Conservation (phyloP, 495 filamentous ascomycete species). For the Talaromyces wortmannii region DNA sequence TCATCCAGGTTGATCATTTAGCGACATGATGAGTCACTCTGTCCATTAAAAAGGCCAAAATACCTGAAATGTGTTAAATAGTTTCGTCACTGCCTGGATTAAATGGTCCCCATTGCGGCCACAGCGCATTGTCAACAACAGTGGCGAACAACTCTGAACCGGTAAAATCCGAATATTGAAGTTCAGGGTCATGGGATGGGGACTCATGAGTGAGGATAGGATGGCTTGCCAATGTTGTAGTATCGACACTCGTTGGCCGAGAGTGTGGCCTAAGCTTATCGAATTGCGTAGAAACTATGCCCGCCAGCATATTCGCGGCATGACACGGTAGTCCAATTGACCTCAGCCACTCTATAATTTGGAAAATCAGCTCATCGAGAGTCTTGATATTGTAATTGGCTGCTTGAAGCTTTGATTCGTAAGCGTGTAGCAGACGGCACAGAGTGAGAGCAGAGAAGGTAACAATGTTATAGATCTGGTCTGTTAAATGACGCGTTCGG, state of each 20-base stretch:
- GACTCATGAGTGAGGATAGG: background rate
- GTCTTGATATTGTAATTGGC: slow-evolving; percentile 17
- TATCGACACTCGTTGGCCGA: background rate
- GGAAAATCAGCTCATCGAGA: slow-evolving; percentile 24
- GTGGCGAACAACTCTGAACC: slow-evolving; percentile 3
- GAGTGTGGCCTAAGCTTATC: background rate
- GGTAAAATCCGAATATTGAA: background rate
- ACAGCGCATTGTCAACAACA: background rate
- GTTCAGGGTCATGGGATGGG: background rate
- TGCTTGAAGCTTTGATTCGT: slow-evolving; percentile 22
- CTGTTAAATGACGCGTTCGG: slow-evolving; percentile 35
- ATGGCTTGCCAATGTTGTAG: background rate
- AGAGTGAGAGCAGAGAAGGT: slow-evolving; percentile 37
- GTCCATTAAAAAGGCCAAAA: too few species aligned
- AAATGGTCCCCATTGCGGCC: slow-evolving; percentile 2
- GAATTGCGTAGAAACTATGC: slow-evolving; percentile 15
- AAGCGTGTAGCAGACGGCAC: slow-evolving; percentile 28
- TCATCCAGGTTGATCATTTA: too few species aligned
- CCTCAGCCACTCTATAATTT: slow-evolving; percentile 32
- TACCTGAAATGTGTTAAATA: too few species aligned
- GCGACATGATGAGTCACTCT: too few species aligned
- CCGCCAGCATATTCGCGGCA: slow-evolving; percentile 34
- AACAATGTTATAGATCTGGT: slow-evolving; percentile 45
- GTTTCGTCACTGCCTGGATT: background rate
- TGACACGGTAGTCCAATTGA: slow-evolving; percentile 38